Conservation (phyloP, 768 basidiomycete species). For the Pluteus cervinus region DNA sequence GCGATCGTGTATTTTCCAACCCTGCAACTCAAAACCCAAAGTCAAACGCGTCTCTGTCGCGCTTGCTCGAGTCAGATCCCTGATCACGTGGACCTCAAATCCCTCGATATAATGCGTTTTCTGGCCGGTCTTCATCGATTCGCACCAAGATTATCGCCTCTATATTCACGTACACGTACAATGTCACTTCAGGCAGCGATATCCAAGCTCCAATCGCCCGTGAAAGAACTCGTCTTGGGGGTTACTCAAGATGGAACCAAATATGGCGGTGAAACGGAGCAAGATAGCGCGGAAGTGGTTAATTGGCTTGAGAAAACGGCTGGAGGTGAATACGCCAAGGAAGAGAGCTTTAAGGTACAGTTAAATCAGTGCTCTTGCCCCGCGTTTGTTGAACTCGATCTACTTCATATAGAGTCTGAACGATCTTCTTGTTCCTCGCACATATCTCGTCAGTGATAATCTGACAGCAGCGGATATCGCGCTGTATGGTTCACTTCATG, state of each 20-base stretch:
- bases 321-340: conserved; percentile 39
- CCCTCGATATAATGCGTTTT: conserved; percentile 19
- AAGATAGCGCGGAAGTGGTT: conserved; percentile 57
- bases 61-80: no score
- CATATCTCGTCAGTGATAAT: conserved; percentile 81
- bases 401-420: conserved; percentile 55
- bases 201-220: conserved; percentile 36
- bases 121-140: conserved; percentile 34
- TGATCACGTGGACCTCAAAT: conserved; percentile 13
- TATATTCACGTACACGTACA: conserved; percentile 17
- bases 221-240: conserved; percentile 53
- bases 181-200: conserved; percentile 54
- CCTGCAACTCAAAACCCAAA: no score
- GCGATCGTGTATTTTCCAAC: no score
- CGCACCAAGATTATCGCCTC: conserved; percentile 24
- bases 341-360: conserved; percentile 44
- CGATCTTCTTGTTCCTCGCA: conserved; percentile 62
- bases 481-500: conserved; percentile 84
- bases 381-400: not conserved
- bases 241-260: conserved; percentile 37
- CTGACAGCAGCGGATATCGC: conserved; percentile 89
- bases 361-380: not conserved
- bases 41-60: no score
- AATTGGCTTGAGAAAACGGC: conserved; percentile 68
- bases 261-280: conserved; percentile 47